A percentile compares a stretch with the other conserved stretches of the same genome.
These are phyloP conservation scores for Tuber umbilicatum DNA, from an alignment of 495 filamentous ascomycete genomes.

Conservation along the genomic window DNA sequence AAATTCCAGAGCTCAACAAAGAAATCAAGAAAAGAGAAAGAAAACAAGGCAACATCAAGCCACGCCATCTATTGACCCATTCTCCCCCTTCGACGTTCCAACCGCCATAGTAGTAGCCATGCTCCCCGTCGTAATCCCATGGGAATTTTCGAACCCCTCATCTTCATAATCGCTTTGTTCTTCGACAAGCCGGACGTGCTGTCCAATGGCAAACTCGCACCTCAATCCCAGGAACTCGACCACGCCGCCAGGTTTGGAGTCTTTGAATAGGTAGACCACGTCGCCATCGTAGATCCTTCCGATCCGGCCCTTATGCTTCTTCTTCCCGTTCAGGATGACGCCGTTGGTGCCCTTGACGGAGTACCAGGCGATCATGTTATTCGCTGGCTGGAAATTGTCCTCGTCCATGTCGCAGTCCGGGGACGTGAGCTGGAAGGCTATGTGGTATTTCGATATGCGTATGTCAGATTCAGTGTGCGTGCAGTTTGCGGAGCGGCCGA, in stretches of 20 bases:
- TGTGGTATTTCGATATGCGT: constrained; percentile 34
- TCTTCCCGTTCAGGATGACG: constrained; percentile 31
- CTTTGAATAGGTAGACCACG: constrained; percentile 29
- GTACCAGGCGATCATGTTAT: constrained; percentile 33
- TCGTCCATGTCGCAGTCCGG: background rate
- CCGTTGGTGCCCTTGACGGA: constrained; percentile 29
- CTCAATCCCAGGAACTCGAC: constrained; percentile 32
- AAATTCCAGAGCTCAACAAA: constrained; percentile 11
- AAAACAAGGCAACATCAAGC: background rate
- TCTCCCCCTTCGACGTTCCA: constrained; percentile 6
- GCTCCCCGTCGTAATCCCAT: constrained; percentile 8
- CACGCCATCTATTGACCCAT: constrained; percentile 7
- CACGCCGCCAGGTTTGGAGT: background rate
- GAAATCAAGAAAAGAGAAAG: background rate
- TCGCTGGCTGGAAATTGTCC: constrained; percentile 9
- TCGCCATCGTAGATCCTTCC: constrained; percentile 34
- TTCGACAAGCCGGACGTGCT: constrained; percentile 11
- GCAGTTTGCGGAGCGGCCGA: constrained; percentile 31
- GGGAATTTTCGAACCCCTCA: background rate
- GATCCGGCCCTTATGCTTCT: constrained; percentile 15
- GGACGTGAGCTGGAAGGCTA: constrained; percentile 28
- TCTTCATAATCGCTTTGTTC: constrained; percentile 20
- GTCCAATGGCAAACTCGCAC: constrained; percentile 29
- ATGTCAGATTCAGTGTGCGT: constrained; percentile 21
- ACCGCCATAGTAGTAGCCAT: constrained; percentile 31